phyloP scores from a whole-genome alignment of 108 stramenopile genomes.

The Halocafeteria seosinensis region DNA sequence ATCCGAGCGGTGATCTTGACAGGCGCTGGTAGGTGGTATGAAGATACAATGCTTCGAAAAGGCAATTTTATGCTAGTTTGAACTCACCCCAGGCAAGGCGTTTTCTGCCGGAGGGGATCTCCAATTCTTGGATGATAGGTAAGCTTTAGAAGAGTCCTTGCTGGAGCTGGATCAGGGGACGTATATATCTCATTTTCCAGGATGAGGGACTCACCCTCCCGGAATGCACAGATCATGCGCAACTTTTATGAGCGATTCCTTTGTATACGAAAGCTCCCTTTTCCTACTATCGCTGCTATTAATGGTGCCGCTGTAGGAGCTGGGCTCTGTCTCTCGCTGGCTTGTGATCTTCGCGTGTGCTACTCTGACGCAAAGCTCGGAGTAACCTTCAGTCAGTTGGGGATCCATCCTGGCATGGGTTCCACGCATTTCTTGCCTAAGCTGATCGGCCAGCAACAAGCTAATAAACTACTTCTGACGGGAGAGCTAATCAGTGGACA shows the following conservation, averaged over 20 bases:
- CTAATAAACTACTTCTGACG: slow-evolving; percentile 34
- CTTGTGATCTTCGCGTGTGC: slow-evolving; percentile 47
- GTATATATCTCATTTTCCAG: no score
- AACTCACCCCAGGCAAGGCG: no score
- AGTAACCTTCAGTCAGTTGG: slow-evolving; percentile 50
- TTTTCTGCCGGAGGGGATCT: slow-evolving; percentile 61
- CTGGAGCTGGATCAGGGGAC: no score
- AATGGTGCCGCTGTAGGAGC: slow-evolving; percentile 57
- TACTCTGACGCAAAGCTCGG: slow-evolving; percentile 28
- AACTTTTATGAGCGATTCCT: slow-evolving; percentile 48
- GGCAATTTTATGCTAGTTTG: no score
- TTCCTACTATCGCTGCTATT: slow-evolving; percentile 51
- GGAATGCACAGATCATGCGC: slow-evolving; percentile 46
- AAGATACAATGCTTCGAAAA: no score
- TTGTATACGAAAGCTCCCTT: slow-evolving; percentile 43
- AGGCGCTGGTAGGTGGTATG: no score
- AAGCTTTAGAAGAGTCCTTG: no score
- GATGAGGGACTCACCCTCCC: slow-evolving; percentile 35
- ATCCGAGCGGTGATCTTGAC: slow-evolving; percentile 40
- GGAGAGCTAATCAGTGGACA: slow-evolving; percentile 40
- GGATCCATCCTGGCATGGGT: slow-evolving; percentile 60
- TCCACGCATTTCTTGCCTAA: slow-evolving; percentile 40
- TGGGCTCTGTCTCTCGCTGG: slow-evolving; percentile 49
- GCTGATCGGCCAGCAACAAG: slow-evolving; percentile 23
- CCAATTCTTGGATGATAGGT: slow-evolving; percentile 32